Percentiles rank a stretch among this genome's conserved stretches.
These are phyloP conservation scores for Stagonosporopsis rhizophila DNA, from an alignment of 2,329 filamentous ascomycete species.

Conservation along the genomic window DNA sequence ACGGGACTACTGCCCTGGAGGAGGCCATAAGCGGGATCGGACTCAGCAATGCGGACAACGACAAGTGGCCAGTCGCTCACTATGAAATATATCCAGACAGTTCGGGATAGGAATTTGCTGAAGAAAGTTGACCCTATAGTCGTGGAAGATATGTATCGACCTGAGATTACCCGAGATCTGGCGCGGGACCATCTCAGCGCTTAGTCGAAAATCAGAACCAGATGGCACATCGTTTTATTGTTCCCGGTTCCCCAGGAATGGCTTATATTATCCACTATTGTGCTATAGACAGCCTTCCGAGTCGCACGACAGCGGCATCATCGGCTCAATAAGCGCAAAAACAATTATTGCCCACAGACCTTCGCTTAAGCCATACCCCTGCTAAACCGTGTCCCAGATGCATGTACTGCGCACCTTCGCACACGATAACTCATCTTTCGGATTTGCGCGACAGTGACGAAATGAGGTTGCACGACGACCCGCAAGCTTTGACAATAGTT, in stretches of 20 bases:
- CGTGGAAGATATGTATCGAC: background rate
- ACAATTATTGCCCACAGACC: slow-evolving; percentile 2
- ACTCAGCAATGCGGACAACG: background rate
- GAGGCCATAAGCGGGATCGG: background rate
- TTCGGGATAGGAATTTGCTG: background rate
- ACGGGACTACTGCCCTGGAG: background rate
- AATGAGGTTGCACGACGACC: slow-evolving; percentile 5
- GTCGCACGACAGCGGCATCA: slow-evolving; percentile 4
- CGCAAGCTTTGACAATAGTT: background rate
- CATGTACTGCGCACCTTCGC: background rate
- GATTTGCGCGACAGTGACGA: slow-evolving; percentile 11
- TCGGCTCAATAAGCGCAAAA: slow-evolving; percentile 10
- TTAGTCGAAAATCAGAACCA: background rate
- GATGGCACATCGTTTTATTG: background rate
- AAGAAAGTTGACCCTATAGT: background rate
- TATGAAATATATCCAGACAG: background rate
- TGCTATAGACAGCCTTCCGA: background rate
- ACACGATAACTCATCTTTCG: slow-evolving; percentile 15
- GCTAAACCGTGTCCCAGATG: background rate
- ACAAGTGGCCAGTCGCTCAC: background rate
- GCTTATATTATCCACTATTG: background rate
- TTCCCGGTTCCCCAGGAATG: background rate
- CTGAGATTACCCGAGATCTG: background rate
- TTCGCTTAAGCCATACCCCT: slow-evolving; percentile 5
- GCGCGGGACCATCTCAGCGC: background rate